Evolutionary conservation across 1,284 basidiomycete species (phyloP), one percentile per base, ranked within the genome.

Genomic region (Ceratobasidium sp.): DNA sequence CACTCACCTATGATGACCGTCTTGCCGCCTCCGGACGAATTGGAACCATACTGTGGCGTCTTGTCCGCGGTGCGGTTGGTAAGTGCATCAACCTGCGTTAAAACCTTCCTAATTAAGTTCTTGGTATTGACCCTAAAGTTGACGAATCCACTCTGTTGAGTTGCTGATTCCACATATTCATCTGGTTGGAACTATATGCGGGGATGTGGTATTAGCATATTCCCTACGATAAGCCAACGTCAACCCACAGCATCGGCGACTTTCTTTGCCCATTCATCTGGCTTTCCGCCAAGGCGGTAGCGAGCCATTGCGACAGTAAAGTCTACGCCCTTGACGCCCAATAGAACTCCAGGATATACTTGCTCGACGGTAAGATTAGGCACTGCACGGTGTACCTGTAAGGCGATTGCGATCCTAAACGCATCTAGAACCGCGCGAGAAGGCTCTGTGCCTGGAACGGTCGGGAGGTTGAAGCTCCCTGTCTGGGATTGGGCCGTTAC

Each of bases 221-320:
- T 27, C 32, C 40, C 35, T 17, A 27, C 38, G 20, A 13, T 42
- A 12, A 32, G 31, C 55, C 77, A 35, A 56, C n/a, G 12, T 0
- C 3, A 27, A 81, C 89, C 77, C 74, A 94, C 94, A 75, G 86
- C 84, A 42, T 85, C 85, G 15, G 89, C 81, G 40, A 98, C 89
- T 78, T 89, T 87, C 73, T 86, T 82, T 1, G 90, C 93, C 43
- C 92, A 83, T 60, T 91, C 89, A 69, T 92, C 89, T 1, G 91
- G 85, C 76, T 96, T 96, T 45, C 88, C 93, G 3, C 88, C 88
- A 56, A 98, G 83, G 73, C 92, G 85, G 81, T 96, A 98, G 69
- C 96, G 86, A 29, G 96, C 93, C 47, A 98, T 80, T 3, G 97
- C 95, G 34, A 99, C 86, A 0, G 92, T 93, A 75, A 97, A 94